Base-by-base conservation (phyloP, 1,284 basidiomycete species). In the Rhodotorula sp. region DNA sequence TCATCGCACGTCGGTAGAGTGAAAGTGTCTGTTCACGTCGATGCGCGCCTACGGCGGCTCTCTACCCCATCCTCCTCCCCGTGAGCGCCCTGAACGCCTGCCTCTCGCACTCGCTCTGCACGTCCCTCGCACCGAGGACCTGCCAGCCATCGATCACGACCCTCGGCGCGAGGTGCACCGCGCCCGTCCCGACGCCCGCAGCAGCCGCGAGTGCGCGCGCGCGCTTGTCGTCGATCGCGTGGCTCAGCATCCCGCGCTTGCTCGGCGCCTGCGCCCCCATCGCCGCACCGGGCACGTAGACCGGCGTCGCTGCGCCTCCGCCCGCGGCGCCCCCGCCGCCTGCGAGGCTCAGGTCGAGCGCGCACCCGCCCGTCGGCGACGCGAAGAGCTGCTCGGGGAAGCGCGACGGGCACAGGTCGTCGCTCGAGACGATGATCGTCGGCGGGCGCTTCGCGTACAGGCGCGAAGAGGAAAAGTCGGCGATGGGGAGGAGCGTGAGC, bases 71-170 rank as follows among this genome's bases (percentile, higher is more conserved):
- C 52, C 71, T 64, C 54, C 74, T 60, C 17, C 74, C 74, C 21
- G 74, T 75, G 56, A 75, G n/a, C 12, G 74, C 74, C 49, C 70
- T 50, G 56, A 75, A 75, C 44, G 74, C 74, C 61, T 71, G 74
- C 46, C 67, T 55, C 44, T 73, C 74, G 27, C 68, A 61, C 54
- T 74, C 74, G 3, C 42, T 56, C 48, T 65, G 50, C 7, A 75
- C 54, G 4, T 75, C 74, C 53, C 54, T 65, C 34, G 58, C 49
- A 7, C 72, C 67, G 10, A 75, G 46, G 5, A 75, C 64, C 60
- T 68, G 68, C 74, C 74, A 75, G 8, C 74, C 74, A 45, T 74
- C 73, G n/a, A 57, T 46, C 8, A 34, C 25, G 23, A 41, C 19
- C 16, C 41, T 41, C 19, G 13, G 34, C 14, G 53, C 53, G 53